Conservation (phyloP, 2,329 filamentous ascomycete species). For the Fonsecaea pedrosoi region DNA sequence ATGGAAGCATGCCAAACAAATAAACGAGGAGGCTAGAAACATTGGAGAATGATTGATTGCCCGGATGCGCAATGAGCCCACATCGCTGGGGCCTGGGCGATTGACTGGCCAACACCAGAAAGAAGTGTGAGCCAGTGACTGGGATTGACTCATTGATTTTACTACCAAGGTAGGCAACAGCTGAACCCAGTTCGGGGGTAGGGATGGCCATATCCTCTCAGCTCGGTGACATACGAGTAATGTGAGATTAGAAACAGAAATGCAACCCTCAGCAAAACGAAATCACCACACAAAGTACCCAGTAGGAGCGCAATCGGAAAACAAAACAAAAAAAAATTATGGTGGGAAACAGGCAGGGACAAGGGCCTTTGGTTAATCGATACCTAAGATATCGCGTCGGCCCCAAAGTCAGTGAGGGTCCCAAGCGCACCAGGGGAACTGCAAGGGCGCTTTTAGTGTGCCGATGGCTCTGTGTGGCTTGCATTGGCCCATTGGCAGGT, state of each 20-base stretch:
- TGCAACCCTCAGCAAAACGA: not conserved
- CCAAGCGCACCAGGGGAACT: constrained; percentile 1
- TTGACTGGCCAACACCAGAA: constrained; percentile 6
- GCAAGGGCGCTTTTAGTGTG: not conserved
- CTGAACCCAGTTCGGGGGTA: not conserved
- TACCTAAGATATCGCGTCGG: constrained; percentile 20
- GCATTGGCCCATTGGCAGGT: constrained; percentile 22
- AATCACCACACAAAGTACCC: not conserved
- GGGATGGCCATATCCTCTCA: not conserved
- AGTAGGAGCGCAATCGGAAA: not conserved
- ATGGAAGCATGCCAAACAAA: constrained; percentile 15
- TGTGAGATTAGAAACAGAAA: not conserved
- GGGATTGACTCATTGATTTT: not conserved
- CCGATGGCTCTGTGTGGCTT: constrained; percentile 10
- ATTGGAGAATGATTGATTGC: constrained; percentile 14
- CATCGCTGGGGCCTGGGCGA: not conserved
- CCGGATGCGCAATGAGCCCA: constrained; percentile 10
- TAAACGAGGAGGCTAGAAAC: constrained; percentile 24
- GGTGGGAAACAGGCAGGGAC: not conserved
- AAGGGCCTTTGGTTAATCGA: constrained; percentile 1
- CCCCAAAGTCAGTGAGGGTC: not conserved
- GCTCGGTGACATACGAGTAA: not conserved
- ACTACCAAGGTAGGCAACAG: not conserved
- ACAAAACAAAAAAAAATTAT: constrained; percentile 1
- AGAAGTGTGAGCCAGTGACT: constrained; percentile 8